These are phyloP conservation scores for Purshia tridentata DNA, from an alignment of 306 rosid species.

Conservation along the genomic window DNA sequence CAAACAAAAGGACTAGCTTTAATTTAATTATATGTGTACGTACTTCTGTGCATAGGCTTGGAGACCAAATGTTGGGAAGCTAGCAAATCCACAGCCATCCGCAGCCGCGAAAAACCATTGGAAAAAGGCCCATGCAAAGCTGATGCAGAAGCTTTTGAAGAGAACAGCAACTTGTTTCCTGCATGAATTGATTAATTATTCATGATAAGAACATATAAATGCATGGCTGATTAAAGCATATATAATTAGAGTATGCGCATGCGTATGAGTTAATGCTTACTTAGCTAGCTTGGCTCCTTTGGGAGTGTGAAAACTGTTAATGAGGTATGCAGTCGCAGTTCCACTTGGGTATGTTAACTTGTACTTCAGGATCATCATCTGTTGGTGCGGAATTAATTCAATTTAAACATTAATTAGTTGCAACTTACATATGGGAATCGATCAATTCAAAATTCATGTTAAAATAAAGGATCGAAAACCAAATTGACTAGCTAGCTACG, in stretches of 20 bases:
- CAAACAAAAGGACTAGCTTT: no score
- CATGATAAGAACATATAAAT: neutral
- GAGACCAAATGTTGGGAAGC: conserved; percentile 74
- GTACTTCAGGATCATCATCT: conserved; percentile 73
- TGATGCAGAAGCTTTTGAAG: conserved; percentile 59
- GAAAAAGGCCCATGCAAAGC: conserved; percentile 56
- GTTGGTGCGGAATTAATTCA: neutral
- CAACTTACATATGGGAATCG: no score
- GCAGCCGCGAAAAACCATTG: conserved; percentile 70
- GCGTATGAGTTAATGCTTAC: conserved; percentile 25
- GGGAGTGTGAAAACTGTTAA: conserved; percentile 82
- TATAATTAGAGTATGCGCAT: no score
- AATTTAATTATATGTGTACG: no score
- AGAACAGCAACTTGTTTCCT: conserved; percentile 68
- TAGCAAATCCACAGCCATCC: conserved; percentile 61
- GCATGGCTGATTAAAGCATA: no score
- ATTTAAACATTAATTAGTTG: no score
- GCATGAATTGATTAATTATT: neutral
- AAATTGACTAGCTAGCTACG: no score
- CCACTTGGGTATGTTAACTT: conserved; percentile 81
- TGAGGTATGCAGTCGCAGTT: conserved; percentile 79
- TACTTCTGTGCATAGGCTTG: conserved; percentile 51
- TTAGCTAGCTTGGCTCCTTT: conserved; percentile 77
- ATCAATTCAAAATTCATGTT: no score
- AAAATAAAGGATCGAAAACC: no score